These are phyloP conservation scores for Phaeosphaeria sp. DNA, from an alignment of 2,329 filamentous ascomycete species.

Conservation along the genomic window DNA sequence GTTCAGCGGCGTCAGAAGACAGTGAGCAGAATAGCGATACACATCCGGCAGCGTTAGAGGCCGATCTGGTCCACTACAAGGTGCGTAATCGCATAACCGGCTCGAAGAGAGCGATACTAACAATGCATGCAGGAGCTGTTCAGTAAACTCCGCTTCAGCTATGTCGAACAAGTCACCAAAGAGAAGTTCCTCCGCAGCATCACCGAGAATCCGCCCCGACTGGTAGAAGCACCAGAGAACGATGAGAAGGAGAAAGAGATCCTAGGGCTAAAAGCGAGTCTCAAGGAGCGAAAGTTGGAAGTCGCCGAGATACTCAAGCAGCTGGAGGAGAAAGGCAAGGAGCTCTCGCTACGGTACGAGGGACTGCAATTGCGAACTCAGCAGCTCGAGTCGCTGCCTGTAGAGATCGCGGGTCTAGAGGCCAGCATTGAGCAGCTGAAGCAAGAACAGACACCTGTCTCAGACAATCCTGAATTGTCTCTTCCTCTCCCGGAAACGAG, in stretches of 20 bases:
- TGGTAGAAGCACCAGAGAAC: slow-evolving; percentile 85
- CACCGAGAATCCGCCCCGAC: slow-evolving; percentile 85
- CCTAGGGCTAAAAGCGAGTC: slow-evolving; percentile 71
- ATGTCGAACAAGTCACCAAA: slow-evolving; percentile 98
- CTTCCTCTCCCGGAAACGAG: slow-evolving; percentile 54
- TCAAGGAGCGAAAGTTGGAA: slow-evolving; percentile 82
- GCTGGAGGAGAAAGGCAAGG: slow-evolving; percentile 70
- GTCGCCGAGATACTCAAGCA: slow-evolving; percentile 76
- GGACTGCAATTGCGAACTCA: slow-evolving; percentile 60
- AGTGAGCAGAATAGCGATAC: slow-evolving; percentile 71
- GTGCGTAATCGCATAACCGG: slow-evolving; percentile 40
- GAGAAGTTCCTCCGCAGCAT: slow-evolving; percentile 96
- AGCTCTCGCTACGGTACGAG: slow-evolving; percentile 66
- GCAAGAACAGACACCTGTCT: slow-evolving; percentile 41
- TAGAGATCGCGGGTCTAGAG: slow-evolving; percentile 60
- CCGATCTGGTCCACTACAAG: slow-evolving; percentile 88
- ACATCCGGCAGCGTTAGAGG: slow-evolving; percentile 72
- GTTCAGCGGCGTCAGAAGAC: slow-evolving; percentile 72
- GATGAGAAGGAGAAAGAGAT: slow-evolving; percentile 61
- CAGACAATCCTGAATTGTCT: slow-evolving; percentile 50
- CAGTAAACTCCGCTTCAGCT: slow-evolving; percentile 93
- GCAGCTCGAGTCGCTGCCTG: slow-evolving; percentile 59
- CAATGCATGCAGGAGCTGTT: slow-evolving; percentile 75
- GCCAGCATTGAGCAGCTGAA: slow-evolving; percentile 57
- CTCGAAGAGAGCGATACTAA: slow-evolving; percentile 8